Evolutionary conservation across 2,329 filamentous ascomycete genomes (phyloP).

Genomic region (Neurospora sp.): DNA sequence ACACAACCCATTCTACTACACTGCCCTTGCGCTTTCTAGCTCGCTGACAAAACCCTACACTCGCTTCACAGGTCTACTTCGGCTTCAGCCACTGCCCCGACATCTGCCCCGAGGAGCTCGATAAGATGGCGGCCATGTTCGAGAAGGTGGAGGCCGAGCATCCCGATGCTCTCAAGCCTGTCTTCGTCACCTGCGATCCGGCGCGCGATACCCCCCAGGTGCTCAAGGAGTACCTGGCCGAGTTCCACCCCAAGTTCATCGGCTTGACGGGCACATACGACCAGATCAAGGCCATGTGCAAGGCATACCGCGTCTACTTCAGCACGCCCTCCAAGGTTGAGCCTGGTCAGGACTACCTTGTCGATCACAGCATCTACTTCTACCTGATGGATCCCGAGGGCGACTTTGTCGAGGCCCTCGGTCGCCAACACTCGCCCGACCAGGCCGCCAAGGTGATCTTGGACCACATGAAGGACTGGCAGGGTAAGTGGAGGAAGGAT

Average conservation of each 20-base stretch:
- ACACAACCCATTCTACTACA: background rate
- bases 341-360: conserved; percentile 90
- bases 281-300: conserved; percentile 88
- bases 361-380: conserved; percentile 99
- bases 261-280: conserved; percentile 91
- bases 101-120: conserved; percentile 96
- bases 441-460: conserved; percentile 75
- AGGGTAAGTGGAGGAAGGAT: conserved; percentile 20
- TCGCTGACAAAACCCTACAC: background rate
- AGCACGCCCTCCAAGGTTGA: conserved; percentile 81
- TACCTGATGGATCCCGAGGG: conserved; percentile 98
- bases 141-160: conserved; percentile 52
- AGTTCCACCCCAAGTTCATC: conserved; percentile 81
- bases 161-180: conserved; percentile 52
- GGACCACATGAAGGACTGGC: conserved; percentile 67
- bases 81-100: conserved; percentile 97
- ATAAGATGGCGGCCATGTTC: conserved; percentile 97
- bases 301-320: conserved; percentile 94
- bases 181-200: conserved; percentile 95
- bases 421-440: conserved; percentile 85
- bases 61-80: conserved; percentile 67
- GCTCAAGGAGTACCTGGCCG: conserved; percentile 72
- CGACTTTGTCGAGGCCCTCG: conserved; percentile 95
- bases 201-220: conserved; percentile 80
- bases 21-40: background rate